Base-by-base conservation (phyloP, 2,329 filamentous ascomycete genomes). In the Colletotrichum caudatum region DNA sequence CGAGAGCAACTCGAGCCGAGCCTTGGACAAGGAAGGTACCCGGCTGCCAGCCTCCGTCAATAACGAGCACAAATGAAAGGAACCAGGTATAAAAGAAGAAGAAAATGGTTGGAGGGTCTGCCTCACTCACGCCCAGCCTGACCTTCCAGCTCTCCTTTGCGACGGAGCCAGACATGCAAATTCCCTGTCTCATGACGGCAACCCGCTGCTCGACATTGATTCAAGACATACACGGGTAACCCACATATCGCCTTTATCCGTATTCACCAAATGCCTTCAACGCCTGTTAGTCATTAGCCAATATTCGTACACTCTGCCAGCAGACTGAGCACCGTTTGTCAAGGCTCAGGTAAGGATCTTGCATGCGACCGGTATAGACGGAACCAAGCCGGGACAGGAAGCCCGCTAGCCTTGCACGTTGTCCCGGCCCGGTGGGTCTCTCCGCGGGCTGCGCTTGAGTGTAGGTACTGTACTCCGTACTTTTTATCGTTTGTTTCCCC, bases 361-460 rank as follows among this genome's bases (percentile, higher is more conserved):
- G 29, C 33, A 26, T 37, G 46, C 46, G n/a, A 23, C 33, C 59
- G 48, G 46, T 33, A 51, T 26, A n/a, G 33, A 37, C 62, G 62
- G 62, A 70, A 66, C 46, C 63, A 66, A 70, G 66, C 54, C 62
- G 66, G 54, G 66, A 54, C 37, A 66, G 54, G 54, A 69, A 69
- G 56, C 59, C 60, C 60, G 67, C 63, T 66, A 58, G 62, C 46
- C 37, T 69, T 48, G 61, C 37, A 20, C 14, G 53, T 29, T 35
- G 23, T 33, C 67, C 63, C 67, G 61, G 48, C 56, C 57, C 9
- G 23, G 29, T 8, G n/a, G 20, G 29, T 20, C 33, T 39, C 29
- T 33, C 37, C 33, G 46, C n/a, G 46, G n/a, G 46, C 46, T 23
- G n/a, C 14, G 33, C 5, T 35, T 20, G 6, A 3, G 14, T 6